These are phyloP conservation scores for Pichia sp. DNA, from an alignment of 1,139 yeast genomes.

Conservation along the genomic window DNA sequence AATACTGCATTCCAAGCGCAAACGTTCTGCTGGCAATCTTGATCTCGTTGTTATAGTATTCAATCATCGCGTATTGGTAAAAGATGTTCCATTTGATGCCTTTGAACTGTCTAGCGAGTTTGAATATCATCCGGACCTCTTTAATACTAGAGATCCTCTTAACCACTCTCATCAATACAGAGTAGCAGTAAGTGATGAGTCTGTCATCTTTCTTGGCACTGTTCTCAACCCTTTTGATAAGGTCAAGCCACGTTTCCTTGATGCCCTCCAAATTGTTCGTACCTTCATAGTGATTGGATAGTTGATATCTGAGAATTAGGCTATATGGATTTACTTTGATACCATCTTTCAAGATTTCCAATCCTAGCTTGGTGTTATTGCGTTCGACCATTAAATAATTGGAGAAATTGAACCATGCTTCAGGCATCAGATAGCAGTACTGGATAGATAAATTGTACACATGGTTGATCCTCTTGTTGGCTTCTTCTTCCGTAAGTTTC, in stretches of 20 bases:
- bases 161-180: constrained; percentile 55
- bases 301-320: constrained; percentile 58
- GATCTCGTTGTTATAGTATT: constrained; percentile 57
- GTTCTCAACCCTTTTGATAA: constrained; percentile 42
- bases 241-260: constrained; percentile 45
- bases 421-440: constrained; percentile 68
- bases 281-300: constrained; percentile 68
- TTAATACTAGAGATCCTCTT: constrained; percentile 63
- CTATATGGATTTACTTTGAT: constrained; percentile 69
- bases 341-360: constrained; percentile 50
- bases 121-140: constrained; percentile 67
- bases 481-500: constrained; percentile 47
- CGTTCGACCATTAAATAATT: constrained; percentile 21
- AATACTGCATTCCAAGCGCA: constrained; percentile 68
- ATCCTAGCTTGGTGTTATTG: constrained; percentile 18
- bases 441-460: constrained; percentile 71
- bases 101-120: constrained; percentile 51
- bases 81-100: constrained; percentile 69
- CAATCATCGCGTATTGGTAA: constrained; percentile 80
- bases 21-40: constrained; percentile 74
- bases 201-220: constrained; percentile 25
- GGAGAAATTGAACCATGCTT: constrained; percentile 75
- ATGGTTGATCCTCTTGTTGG: constrained; percentile 62
- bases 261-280: constrained; percentile 51
- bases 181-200: constrained; percentile 48